Evolutionary conservation across 164 flowering plant species (phyloP).

Genomic region (Akebia trifoliata): DNA sequence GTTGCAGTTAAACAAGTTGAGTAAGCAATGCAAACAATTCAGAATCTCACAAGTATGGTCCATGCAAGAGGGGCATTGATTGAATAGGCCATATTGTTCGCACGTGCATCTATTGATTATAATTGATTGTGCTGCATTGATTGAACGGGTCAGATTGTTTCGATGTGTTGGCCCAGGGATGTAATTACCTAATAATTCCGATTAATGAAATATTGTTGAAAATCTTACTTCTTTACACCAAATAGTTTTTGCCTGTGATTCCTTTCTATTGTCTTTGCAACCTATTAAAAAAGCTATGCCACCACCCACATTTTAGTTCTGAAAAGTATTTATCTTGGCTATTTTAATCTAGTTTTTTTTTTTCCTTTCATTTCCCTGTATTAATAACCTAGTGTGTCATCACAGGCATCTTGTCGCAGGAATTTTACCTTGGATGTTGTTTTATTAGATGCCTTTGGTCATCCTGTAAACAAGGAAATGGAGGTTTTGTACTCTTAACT

Average conservation of each 20-base stretch:
- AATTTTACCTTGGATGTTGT: constrained; percentile 64
- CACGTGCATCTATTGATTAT: too few species aligned
- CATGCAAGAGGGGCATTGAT: too few species aligned
- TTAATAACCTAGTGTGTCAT: constrained; percentile 9
- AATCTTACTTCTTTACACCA: too few species aligned
- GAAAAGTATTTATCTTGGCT: background rate
- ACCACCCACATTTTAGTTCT: background rate
- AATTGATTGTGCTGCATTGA: too few species aligned
- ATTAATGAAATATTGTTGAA: background rate
- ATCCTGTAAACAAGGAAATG: constrained; percentile 46
- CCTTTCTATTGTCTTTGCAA: background rate
- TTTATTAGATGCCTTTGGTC: constrained; percentile 58
- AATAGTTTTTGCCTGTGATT: background rate
- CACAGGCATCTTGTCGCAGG: constrained; percentile 82
- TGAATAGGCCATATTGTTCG: too few species aligned
- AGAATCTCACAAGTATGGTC: too few species aligned
- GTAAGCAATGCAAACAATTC: too few species aligned
- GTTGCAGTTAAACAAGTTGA: too few species aligned
- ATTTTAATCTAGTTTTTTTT: background rate
- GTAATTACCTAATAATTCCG: background rate
- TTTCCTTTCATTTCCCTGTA: background rate
- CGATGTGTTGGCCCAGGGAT: background rate
- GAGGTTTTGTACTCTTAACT: constrained; percentile 46
- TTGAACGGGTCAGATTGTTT: too few species aligned
- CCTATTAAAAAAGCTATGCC: constrained; percentile 1